Percentiles rank a stretch among this genome's conserved stretches.
These are phyloP conservation scores for Aspergillaceae sp. DNA, from an alignment of 2,329 filamentous ascomycete species.

Conservation along the genomic window DNA sequence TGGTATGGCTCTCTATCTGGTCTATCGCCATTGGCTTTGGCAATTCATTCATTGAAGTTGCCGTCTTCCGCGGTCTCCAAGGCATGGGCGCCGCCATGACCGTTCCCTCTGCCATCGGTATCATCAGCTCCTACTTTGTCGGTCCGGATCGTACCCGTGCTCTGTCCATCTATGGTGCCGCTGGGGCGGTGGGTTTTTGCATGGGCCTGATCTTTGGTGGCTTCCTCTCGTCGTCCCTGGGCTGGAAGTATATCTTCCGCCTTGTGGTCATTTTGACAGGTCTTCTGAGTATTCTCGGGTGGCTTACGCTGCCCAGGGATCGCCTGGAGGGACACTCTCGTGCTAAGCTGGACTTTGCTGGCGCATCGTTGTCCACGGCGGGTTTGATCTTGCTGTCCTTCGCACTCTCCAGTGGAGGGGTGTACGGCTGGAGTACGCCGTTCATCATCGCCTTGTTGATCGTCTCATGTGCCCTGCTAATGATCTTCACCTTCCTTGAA, in stretches of 20 bases:
- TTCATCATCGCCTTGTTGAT: constrained; percentile 39
- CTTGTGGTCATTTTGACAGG: constrained; percentile 28
- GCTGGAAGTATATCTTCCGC: constrained; percentile 35
- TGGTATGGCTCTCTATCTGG: constrained; percentile 29
- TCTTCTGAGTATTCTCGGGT: constrained; percentile 21
- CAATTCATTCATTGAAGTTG: constrained; percentile 33
- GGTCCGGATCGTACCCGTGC: constrained; percentile 31
- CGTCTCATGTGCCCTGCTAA: constrained; percentile 30
- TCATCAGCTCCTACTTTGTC: constrained; percentile 38
- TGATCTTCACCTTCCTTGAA: constrained; percentile 32
- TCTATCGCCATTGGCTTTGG: constrained; percentile 33
- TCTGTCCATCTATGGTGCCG: constrained; percentile 33
- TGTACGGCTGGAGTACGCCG: constrained; percentile 39
- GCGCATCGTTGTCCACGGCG: constrained; percentile 34
- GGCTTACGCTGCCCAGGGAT: constrained; percentile 33
- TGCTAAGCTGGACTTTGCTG: constrained; percentile 35
- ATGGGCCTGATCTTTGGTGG: constrained; percentile 34
- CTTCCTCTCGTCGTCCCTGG: constrained; percentile 31
- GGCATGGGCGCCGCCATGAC: constrained; percentile 42
- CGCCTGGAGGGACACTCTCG: constrained; percentile 22
- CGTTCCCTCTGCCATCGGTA: constrained; percentile 39
- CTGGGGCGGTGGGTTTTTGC: constrained; percentile 34
- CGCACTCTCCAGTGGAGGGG: constrained; percentile 38
- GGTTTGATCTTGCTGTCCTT: constrained; percentile 39
- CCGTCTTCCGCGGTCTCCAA: constrained; percentile 37